These are phyloP conservation scores for Backusella circina DNA, from an alignment of 192 early-diverging fungal species.

Conservation along the genomic window DNA sequence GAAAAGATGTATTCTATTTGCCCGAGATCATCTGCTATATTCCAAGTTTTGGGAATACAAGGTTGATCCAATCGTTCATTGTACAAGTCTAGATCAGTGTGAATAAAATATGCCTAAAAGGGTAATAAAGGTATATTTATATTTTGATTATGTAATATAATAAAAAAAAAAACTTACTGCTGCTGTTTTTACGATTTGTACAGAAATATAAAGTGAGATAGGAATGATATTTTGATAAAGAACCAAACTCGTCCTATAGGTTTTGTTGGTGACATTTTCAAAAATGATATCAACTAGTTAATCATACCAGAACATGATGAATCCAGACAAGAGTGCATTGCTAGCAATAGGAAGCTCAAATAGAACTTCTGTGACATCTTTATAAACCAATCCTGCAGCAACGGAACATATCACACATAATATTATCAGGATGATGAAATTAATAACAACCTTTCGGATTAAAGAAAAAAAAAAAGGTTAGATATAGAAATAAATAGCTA, in stretches of 20 bases:
- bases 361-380: slow-evolving; percentile 39
- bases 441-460: slow-evolving; percentile 56
- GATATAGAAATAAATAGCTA: background rate
- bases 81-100: slow-evolving; percentile 62
- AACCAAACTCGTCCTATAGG: slow-evolving; percentile 70
- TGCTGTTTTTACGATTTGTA: slow-evolving; percentile 71
- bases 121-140: background rate
- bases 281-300: background rate
- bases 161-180: slow-evolving; percentile 17
- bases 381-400: slow-evolving; percentile 57
- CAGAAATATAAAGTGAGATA: slow-evolving; percentile 88
- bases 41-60: slow-evolving; percentile 67
- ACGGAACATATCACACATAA: slow-evolving; percentile 70
- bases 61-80: slow-evolving; percentile 50
- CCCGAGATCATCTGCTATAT: slow-evolving; percentile 66
- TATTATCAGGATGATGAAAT: slow-evolving; percentile 75
- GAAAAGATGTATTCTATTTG: slow-evolving; percentile 80
- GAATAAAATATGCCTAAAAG: slow-evolving; percentile 66
- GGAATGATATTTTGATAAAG: slow-evolving; percentile 94
- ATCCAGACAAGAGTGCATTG: slow-evolving; percentile 51
- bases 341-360: slow-evolving; percentile 48
- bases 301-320: slow-evolving; percentile 65
- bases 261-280: background rate
- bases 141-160: background rate
- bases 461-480: background rate